Evolutionary conservation across 352 stramenopile species (phyloP), one percentile per base, ranked within the genome.

Genomic region (Aphanomyces stellatus): DNA sequence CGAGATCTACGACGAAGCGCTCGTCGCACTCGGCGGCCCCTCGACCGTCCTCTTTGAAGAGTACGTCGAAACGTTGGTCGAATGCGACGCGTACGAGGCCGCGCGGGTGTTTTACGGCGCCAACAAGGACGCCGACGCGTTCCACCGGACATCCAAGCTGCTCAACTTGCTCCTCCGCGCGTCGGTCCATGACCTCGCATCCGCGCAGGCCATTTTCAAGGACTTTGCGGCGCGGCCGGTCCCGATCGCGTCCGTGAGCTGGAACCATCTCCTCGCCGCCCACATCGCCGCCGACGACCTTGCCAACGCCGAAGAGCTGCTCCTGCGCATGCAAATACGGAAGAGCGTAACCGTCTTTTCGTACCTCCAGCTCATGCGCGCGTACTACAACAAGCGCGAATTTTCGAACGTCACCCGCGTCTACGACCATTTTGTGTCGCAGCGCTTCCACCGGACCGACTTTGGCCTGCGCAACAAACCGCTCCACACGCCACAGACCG

Each of bases 101-200:
- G 60, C 60, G 19, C 8, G 57, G 8, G 13, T 57, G 27, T 55
- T 67, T 4, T 56, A 46, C 37, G n/a, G 7, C 17, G 28, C 28
- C n/a, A 35, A 41, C 24, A 22, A 53, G 11, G 4, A 11, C 15
- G 7, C 37, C 7, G 19, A 3, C n/a, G 24, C 22, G 11, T 67
- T 67, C 3, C 2, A 15, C 31, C 60, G 37, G 4, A 67, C 60
- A 53, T 79, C 82, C 37, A 93, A 92, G 73, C 69, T 84, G 56
- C 79, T 95, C 53, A 93, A 93, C 72, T 90, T 82, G 30, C 68
- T 95, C 25, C 71, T 95, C 35, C 79, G 80, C 46, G 77, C 81
- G 10, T 42, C 41, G 19, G 46, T 28, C 13, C 22, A 71, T 2
- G 74, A 90, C 42, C 78, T 81, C 60, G 70, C 51, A 22, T 84